Evolutionary conservation across 2,329 filamentous ascomycete species (phyloP).

Genomic region (Venturia oleaginea): DNA sequence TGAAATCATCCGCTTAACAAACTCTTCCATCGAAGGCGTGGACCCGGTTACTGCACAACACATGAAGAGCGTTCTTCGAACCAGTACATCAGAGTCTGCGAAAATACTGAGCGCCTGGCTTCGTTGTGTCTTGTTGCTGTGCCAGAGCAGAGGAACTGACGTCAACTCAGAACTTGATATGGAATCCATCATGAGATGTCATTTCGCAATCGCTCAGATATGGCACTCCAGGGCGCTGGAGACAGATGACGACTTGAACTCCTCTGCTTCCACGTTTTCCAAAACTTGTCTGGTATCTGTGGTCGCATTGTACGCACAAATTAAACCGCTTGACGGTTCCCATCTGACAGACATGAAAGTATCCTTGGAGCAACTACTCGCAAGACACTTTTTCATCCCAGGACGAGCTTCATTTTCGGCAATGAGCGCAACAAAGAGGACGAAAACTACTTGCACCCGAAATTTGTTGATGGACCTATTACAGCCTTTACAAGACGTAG

Average conservation of each 20-base stretch:
- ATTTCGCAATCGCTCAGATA: neutral
- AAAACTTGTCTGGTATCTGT: slow-evolving; percentile 28
- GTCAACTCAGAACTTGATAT: neutral
- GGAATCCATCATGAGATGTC: neutral
- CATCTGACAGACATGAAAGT: neutral
- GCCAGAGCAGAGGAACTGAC: neutral
- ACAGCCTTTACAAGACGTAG: neutral
- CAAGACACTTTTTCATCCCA: slow-evolving; percentile 31
- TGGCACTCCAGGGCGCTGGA: slow-evolving; percentile 27
- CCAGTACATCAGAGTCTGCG: neutral
- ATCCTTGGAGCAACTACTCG: slow-evolving; percentile 29
- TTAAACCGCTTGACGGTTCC: neutral
- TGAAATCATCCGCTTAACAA: neutral
- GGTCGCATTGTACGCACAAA: slow-evolving; percentile 4
- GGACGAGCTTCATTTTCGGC: slow-evolving; percentile 16
- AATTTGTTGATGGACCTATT: neutral
- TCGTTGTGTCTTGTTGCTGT: slow-evolving; percentile 3
- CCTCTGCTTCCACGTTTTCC: slow-evolving; percentile 22
- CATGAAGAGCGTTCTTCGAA: slow-evolving; percentile 7
- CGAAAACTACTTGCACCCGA: neutral
- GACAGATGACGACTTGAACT: slow-evolving; percentile 21
- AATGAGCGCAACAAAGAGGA: neutral
- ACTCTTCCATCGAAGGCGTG: neutral
- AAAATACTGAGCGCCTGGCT: slow-evolving; percentile 9
- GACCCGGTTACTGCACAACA: slow-evolving; percentile 9